phyloP scores from a whole-genome alignment of 1,139 yeast genomes.

The Candida buenavistaensis region DNA sequence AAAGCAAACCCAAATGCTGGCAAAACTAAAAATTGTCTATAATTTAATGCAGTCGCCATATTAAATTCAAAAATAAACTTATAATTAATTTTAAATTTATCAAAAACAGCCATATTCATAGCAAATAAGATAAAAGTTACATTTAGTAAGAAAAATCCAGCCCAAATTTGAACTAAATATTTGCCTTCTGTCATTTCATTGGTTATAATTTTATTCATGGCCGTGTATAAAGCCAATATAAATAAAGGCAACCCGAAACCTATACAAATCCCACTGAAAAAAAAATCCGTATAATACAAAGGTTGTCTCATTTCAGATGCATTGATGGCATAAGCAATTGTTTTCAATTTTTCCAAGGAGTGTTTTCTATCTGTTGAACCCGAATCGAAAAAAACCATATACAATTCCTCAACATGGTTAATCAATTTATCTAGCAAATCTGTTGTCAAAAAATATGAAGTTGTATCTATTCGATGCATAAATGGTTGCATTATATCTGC shows the following conservation, averaged over 20 bases:
- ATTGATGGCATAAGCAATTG: constrained; percentile 44
- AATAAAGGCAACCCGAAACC: constrained; percentile 74
- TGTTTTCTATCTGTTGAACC: constrained; percentile 66
- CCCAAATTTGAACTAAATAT: constrained; percentile 83
- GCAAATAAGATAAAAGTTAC: constrained; percentile 65
- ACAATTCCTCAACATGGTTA: constrained; percentile 65
- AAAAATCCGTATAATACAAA: constrained; percentile 44
- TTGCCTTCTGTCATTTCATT: constrained; percentile 51
- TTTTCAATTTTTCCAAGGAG: constrained; percentile 70
- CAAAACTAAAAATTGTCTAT: constrained; percentile 60
- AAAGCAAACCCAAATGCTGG: constrained; percentile 61
- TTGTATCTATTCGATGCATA: constrained; percentile 57
- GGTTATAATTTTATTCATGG: constrained; percentile 40
- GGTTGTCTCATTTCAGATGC: constrained; percentile 28
- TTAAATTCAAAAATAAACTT: constrained; percentile 90
- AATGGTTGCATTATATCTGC: constrained; percentile 51
- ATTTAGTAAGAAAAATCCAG: constrained; percentile 72
- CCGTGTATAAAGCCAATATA: constrained; percentile 51
- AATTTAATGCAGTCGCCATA: constrained; percentile 67
- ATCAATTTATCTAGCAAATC: constrained; percentile 65
- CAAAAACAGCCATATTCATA: constrained; percentile 72
- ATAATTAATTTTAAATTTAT: constrained; percentile 74
- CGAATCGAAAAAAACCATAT: constrained; percentile 62
- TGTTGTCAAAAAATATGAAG: constrained; percentile 60
- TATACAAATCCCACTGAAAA: constrained; percentile 60